Conservation (phyloP, 1,284 basidiomycete species). For the Cutaneotrichosporon cyanovorans region DNA sequence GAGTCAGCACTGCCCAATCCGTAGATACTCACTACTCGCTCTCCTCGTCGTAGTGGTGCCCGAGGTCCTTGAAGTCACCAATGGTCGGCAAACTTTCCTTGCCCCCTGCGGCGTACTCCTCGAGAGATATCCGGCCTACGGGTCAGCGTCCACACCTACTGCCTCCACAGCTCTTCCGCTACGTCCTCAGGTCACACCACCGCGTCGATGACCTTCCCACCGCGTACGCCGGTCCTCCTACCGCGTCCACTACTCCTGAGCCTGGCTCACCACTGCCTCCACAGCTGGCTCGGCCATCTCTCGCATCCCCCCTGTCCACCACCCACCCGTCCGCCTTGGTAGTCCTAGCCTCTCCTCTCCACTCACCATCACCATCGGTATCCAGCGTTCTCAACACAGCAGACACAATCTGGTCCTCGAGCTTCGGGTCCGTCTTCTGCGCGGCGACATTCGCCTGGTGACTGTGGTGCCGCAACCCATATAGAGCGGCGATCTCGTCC, state of each 20-base stretch:
- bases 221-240: no score
- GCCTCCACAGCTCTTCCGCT: no score
- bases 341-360: background rate
- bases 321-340: background rate
- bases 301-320: no score
- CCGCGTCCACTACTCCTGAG: no score
- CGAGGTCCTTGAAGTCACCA: conserved; percentile 77
- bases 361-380: conserved; percentile 60
- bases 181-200: background rate
- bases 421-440: conserved; percentile 54
- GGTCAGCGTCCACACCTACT: conserved; percentile 6
- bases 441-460: conserved; percentile 72
- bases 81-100: conserved; percentile 72
- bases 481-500: conserved; percentile 80
- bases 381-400: conserved; percentile 71
- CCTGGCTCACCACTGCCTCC: no score
- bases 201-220: no score
- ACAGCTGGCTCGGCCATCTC: no score
- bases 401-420: conserved; percentile 68
- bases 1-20: background rate
- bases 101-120: conserved; percentile 75
- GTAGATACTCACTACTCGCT: conserved; percentile 46
- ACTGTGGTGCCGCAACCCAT: conserved; percentile 92
- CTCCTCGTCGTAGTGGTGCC: conserved; percentile 54
- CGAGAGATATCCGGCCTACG: conserved; percentile 59